Evolutionary conservation across 1,139 yeast genomes (phyloP).

Genomic region (Kodamaea sp.): DNA sequence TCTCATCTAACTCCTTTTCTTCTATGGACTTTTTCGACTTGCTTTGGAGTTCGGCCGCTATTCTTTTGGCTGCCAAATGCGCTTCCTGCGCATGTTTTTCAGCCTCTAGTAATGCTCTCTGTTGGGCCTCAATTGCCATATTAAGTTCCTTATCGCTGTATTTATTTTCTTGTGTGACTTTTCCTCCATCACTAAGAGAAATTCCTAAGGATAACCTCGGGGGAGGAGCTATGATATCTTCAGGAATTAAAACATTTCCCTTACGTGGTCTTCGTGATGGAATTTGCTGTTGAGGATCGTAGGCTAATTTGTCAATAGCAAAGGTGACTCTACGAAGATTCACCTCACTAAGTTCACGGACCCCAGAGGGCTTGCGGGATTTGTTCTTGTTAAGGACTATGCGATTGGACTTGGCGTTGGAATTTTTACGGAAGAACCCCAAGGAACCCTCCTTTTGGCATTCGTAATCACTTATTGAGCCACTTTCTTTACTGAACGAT

Average conservation of each 20-base stretch:
- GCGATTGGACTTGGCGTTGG: too few relatives aligned
- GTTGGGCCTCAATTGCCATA: conserved; percentile 59
- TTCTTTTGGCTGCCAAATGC: conserved; percentile 65
- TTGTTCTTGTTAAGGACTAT: conserved; percentile 51
- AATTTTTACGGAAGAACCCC: too few relatives aligned
- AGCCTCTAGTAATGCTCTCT: conserved; percentile 56
- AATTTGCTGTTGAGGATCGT: conserved; percentile 93
- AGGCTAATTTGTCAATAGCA: conserved; percentile 64
- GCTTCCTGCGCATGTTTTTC: conserved; percentile 76
- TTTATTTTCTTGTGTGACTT: conserved; percentile 25
- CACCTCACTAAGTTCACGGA: conserved; percentile 37
- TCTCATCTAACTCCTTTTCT: conserved; percentile 24
- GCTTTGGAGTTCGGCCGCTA: conserved; percentile 51
- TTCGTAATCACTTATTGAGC: too few relatives aligned
- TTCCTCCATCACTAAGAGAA: conserved; percentile 35
- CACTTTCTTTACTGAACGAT: too few relatives aligned
- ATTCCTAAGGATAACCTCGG: conserved; percentile 69
- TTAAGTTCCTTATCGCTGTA: conserved; percentile 54
- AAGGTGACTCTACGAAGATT: conserved; percentile 71
- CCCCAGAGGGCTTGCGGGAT: conserved; percentile 33
- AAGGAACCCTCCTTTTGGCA: too few relatives aligned
- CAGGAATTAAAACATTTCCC: conserved; percentile 80
- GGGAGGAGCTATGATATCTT: conserved; percentile 63
- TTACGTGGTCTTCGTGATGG: conserved; percentile 82
- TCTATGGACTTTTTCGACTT: conserved; percentile 12